phyloP scores from a whole-genome alignment of 2,329 filamentous ascomycete species.

The Pestalotiopsis fici region DNA sequence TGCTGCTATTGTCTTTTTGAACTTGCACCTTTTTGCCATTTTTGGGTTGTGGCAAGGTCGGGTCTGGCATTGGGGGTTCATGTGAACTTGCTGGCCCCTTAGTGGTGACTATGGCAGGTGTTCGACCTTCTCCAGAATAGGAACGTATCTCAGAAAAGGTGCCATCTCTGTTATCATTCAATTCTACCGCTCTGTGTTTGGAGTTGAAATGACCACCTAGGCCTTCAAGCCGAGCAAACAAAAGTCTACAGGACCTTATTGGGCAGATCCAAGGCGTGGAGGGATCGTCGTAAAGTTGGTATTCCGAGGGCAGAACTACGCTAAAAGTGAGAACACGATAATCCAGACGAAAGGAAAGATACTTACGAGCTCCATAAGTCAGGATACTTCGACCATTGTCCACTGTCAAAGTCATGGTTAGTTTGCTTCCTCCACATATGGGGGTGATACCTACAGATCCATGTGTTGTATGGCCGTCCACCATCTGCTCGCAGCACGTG shows the following conservation, averaged over 20 bases:
- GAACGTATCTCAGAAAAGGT: conserved; percentile 32
- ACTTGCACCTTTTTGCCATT: not conserved
- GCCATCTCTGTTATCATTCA: conserved; percentile 44
- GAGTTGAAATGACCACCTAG: conserved; percentile 25
- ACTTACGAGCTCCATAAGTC: conserved; percentile 21
- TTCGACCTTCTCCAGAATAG: not conserved
- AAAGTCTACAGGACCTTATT: conserved; percentile 34
- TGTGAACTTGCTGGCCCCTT: conserved; percentile 17
- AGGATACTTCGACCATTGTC: not conserved
- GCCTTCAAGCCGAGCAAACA: conserved; percentile 20
- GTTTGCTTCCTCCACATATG: not conserved
- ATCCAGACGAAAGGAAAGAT: not conserved
- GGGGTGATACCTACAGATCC: conserved; percentile 1
- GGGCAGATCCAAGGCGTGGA: conserved; percentile 34
- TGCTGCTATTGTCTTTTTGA: not conserved
- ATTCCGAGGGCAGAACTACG: conserved; percentile 32
- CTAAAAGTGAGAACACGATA: not conserved
- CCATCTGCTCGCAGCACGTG: not conserved
- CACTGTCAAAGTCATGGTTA: not conserved
- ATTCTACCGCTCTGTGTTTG: conserved; percentile 16
- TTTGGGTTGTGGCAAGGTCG: conserved; percentile 10
- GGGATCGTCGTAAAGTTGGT: conserved; percentile 25
- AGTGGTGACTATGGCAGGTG: conserved; percentile 22
- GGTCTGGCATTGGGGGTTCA: conserved; percentile 18
- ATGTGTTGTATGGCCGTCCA: not conserved